Percentiles rank a stretch among this genome's conserved stretches.
These are phyloP conservation scores for Pseudonitzschia multistriata DNA, from an alignment of 108 stramenopile species.

Conservation along the genomic window DNA sequence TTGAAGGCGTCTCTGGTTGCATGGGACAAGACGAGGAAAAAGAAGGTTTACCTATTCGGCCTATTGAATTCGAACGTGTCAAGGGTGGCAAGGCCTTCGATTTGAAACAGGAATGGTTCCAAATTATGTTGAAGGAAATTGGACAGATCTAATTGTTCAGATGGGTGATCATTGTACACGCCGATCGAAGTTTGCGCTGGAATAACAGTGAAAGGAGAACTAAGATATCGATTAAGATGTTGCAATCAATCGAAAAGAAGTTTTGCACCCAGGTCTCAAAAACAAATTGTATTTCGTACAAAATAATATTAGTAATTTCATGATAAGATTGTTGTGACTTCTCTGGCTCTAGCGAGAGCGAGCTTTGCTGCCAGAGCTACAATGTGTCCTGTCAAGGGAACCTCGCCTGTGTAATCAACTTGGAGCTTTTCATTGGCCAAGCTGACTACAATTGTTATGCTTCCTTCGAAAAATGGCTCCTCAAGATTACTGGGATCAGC, in stretches of 20 bases:
- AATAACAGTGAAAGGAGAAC: too few species aligned
- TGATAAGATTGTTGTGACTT: conserved; percentile 13
- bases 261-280: neutral
- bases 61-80: conserved; percentile 90
- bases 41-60: conserved; percentile 75
- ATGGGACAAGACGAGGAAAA: conserved; percentile 91
- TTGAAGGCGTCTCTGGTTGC: conserved; percentile 77
- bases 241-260: too few species aligned
- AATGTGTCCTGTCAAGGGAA: conserved; percentile 21
- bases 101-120: conserved; percentile 72
- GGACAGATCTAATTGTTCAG: conserved; percentile 59
- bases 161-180: too few species aligned
- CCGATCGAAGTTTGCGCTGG: too few species aligned
- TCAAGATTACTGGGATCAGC: conserved; percentile 37
- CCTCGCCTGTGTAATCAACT: conserved; percentile 27
- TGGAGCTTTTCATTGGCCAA: conserved; percentile 12
- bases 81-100: conserved; percentile 89
- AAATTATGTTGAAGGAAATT: conserved; percentile 79
- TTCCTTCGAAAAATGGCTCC: conserved; percentile 15
- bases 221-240: too few species aligned
- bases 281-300: neutral
- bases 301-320: neutral
- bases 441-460: conserved; percentile 28
- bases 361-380: conserved; percentile 32
- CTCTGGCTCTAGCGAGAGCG: conserved; percentile 27